These are phyloP conservation scores for Insectozyma bohioensis DNA, from an alignment of 1,139 yeast species.

Conservation along the genomic window DNA sequence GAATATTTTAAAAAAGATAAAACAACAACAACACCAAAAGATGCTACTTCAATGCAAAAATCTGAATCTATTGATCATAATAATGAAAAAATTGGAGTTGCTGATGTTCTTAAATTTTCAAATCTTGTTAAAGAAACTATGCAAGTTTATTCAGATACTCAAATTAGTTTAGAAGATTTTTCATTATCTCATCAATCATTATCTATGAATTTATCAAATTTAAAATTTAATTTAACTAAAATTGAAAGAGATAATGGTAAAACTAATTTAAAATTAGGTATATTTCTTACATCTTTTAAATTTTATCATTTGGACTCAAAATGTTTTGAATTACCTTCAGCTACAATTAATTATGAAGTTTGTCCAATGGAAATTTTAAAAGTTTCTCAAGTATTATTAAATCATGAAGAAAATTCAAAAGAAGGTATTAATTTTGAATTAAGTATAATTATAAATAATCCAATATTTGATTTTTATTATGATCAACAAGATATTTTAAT, in stretches of 20 bases:
- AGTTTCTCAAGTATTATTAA: constrained; percentile 13
- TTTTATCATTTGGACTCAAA: constrained; percentile 30
- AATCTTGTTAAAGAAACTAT: constrained; percentile 9
- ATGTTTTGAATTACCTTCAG: constrained; percentile 40
- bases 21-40: background rate
- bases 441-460: constrained; percentile 28
- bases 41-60: constrained; percentile 2
- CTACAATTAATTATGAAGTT: constrained; percentile 24
- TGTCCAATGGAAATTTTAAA: constrained; percentile 20
- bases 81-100: constrained; percentile 3
- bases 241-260: constrained; percentile 13
- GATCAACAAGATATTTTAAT: constrained; percentile 32
- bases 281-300: constrained; percentile 27
- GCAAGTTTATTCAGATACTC: constrained; percentile 16
- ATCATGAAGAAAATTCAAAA: constrained; percentile 10
- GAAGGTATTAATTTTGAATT: constrained; percentile 20
- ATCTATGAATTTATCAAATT: constrained; percentile 21
- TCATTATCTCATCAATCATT: constrained; percentile 20
- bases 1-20: constrained; percentile 17
- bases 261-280: constrained; percentile 11
- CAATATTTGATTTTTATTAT: constrained; percentile 37
- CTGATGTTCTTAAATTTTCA: constrained; percentile 12
- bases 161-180: constrained; percentile 34
- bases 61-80: constrained; percentile 3
- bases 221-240: constrained; percentile 18